Evolutionary conservation across 2,329 filamentous ascomycete genomes (phyloP).

Genomic region (Ophiostoma ips): DNA sequence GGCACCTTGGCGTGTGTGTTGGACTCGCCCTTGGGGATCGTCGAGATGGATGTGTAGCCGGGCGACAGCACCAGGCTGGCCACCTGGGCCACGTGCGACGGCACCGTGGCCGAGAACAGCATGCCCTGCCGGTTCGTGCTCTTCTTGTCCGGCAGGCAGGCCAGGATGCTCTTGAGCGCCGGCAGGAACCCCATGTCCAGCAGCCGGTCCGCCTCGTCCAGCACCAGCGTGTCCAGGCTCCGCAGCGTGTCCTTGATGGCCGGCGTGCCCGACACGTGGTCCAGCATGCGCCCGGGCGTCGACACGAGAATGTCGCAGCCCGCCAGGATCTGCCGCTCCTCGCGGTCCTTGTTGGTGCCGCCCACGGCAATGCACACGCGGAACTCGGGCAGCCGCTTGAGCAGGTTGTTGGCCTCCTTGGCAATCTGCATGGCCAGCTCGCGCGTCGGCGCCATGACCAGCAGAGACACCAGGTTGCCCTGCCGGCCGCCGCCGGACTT

Average conservation of each 20-base stretch:
- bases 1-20: constrained; percentile 66
- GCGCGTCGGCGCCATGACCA: constrained; percentile 58
- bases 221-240: constrained; percentile 60
- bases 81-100: constrained; percentile 62
- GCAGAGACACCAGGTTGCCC: constrained; percentile 34
- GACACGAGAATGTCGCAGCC: constrained; percentile 72
- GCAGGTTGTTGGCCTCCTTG: constrained; percentile 54
- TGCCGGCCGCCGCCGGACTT: constrained; percentile 14
- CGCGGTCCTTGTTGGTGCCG: constrained; percentile 58
- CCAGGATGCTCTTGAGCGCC: constrained; percentile 62
- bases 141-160: constrained; percentile 49
- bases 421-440: constrained; percentile 59
- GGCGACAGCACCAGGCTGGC: constrained; percentile 54
- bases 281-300: constrained; percentile 64
- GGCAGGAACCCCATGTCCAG: constrained; percentile 78
- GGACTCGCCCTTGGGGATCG: constrained; percentile 58
- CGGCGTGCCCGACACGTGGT: constrained; percentile 64
- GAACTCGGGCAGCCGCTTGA: constrained; percentile 60
- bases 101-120: constrained; percentile 77
- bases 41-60: constrained; percentile 69
- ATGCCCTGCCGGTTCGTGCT: constrained; percentile 53
- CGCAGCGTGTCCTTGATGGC: constrained; percentile 52
- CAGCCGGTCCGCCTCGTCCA: constrained; percentile 71
- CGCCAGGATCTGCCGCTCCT: constrained; percentile 54
- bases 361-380: constrained; percentile 69